Evolutionary conservation across 1,284 basidiomycete genomes (phyloP), one percentile per base, ranked within the genome.

Genomic region (Omphalotus olearius): DNA sequence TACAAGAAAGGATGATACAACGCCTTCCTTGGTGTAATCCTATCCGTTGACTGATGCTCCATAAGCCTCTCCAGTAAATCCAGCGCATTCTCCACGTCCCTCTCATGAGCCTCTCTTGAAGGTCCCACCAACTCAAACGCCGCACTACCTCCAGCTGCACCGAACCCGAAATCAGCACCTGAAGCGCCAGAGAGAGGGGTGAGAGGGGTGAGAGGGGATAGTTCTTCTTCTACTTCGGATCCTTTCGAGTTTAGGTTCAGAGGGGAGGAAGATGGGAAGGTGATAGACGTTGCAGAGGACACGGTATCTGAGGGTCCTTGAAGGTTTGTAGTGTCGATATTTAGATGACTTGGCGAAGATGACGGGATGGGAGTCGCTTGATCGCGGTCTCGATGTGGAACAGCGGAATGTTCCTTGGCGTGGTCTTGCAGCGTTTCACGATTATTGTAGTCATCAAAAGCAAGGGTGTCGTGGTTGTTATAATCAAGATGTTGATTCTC

Each of bases 1-100:
- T 69, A 60, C 25, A 96, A 74, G 69, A 95, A 96, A 0, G 79
- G 76, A 64, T 96, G 93, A 55, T 80, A 78, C 47, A 97, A 73
- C 4, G 89, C 91, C 7, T 79, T 71, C 6, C 78, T 75, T 1
- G 93, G 89, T 1, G 90, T 93, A 48, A 86, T 77, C 9, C 93
- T 82, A 45, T 78, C 80, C 39, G 83, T 85, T 6, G 83, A 81
- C 62, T 93, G 88, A 0, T 90, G 80, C 20, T 88, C 74, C 62
- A 98, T 76, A 25, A 91, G 67, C 48, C 75, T 70, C 51, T 83
- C 80, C 45, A 92, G 76, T 11, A 98, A 75, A 61, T 88, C 83
- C 47, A 95, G 74, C 1, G 86, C 89, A 30, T 73, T 64, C 54
- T 83, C 83, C 41, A 95, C 69, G 52, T 83, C 82, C 35, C 63